Evolutionary conservation across 352 stramenopile species (phyloP).

Genomic region (Aphanomyces stellatus): DNA sequence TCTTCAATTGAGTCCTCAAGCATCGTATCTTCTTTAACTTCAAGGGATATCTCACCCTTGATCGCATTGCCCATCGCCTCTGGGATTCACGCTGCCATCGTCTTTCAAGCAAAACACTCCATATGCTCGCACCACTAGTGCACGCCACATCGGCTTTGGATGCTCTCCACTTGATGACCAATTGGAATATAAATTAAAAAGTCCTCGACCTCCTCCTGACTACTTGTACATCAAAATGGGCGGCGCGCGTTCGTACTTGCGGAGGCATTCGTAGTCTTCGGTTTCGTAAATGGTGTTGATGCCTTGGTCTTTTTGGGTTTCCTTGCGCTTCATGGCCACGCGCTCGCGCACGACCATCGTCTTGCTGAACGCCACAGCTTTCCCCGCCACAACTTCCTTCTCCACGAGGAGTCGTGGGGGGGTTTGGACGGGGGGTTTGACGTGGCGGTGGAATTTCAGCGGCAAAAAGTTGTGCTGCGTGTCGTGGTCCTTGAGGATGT

Average conservation of each 20-base stretch:
- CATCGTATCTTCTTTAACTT: too few species aligned
- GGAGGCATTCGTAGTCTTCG: not conserved
- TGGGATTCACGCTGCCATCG: too few species aligned
- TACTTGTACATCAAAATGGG: not conserved
- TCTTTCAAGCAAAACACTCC: too few species aligned
- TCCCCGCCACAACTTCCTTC: not conserved
- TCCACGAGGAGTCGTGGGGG: not conserved
- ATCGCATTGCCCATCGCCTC: too few species aligned
- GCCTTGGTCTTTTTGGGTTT: not conserved
- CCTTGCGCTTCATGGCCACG: not conserved
- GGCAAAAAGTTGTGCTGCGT: not conserved
- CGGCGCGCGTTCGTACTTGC: not conserved
- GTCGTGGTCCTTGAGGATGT: constrained; percentile 11
- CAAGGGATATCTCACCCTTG: too few species aligned
- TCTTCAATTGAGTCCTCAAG: too few species aligned
- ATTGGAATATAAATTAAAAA: too few species aligned
- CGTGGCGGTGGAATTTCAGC: not conserved
- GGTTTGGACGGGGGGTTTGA: constrained; percentile 11
- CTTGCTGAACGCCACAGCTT: constrained; percentile 7
- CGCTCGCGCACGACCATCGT: not conserved
- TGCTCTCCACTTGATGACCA: too few species aligned
- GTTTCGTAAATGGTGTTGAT: not conserved
- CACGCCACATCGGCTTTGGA: too few species aligned
- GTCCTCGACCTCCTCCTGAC: too few species aligned
- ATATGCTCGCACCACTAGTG: too few species aligned